These are phyloP conservation scores for Aspergillus fijiensis DNA, from an alignment of 2,329 filamentous ascomycete genomes.

Conservation along the genomic window DNA sequence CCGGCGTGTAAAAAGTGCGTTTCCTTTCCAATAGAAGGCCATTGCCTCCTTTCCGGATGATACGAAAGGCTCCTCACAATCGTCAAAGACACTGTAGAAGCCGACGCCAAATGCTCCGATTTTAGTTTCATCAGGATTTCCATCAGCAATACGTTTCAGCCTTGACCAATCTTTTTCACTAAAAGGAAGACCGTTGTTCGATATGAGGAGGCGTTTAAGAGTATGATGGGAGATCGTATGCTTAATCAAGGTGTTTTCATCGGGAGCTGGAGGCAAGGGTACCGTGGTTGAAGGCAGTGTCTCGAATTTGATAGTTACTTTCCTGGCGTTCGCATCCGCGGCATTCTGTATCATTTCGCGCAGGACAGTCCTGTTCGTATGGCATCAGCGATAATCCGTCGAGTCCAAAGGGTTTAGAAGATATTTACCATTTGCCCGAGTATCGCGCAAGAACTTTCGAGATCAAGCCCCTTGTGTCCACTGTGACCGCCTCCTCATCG, in stretches of 20 bases:
- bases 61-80: constrained; percentile 96
- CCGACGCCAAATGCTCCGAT: constrained; percentile 98
- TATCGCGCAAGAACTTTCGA: constrained; percentile 97
- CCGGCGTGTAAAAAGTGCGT: constrained; percentile 89
- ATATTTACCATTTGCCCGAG: constrained; percentile 86
- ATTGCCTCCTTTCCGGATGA: constrained; percentile 90
- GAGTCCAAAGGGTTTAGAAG: background rate
- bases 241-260: constrained; percentile 71
- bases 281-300: constrained; percentile 79
- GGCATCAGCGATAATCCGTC: constrained; percentile 13
- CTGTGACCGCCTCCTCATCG: constrained; percentile 95
- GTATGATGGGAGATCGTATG: constrained; percentile 85
- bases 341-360: constrained; percentile 97
- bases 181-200: constrained; percentile 89
- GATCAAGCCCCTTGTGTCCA: constrained; percentile 93
- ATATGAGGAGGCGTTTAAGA: constrained; percentile 79
- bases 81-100: constrained; percentile 97
- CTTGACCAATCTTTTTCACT: constrained; percentile 88
- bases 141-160: constrained; percentile 95
- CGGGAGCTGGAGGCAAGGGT: constrained; percentile 64
- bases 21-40: constrained; percentile 99
- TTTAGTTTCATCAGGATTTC: constrained; percentile 97
- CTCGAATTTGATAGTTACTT: constrained; percentile 88
- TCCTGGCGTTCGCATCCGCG: constrained; percentile 90
- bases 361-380: constrained; percentile 56